Percentiles rank a stretch among this genome's conserved stretches.
Conservation (phyloP, 148 eudicot species). For the Fallopia convolvulus region DNA sequence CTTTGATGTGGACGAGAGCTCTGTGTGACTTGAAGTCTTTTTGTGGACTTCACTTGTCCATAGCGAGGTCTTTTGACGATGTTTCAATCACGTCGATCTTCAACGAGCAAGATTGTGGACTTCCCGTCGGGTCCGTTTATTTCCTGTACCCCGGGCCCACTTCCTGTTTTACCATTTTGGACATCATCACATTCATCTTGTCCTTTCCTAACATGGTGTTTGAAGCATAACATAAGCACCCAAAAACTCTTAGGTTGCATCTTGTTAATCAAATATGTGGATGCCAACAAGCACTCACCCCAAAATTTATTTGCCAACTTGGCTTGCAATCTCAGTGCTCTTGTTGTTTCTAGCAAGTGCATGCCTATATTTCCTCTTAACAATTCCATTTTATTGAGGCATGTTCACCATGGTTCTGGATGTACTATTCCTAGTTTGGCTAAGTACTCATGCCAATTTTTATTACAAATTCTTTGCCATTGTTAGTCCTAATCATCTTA, state of each 20-base stretch:
- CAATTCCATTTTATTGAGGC: neutral
- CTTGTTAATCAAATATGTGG: neutral
- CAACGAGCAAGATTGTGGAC: no score
- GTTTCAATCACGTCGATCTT: no score
- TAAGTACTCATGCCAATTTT: neutral
- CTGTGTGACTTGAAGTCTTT: no score
- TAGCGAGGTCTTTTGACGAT: no score
- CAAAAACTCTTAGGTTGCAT: neutral
- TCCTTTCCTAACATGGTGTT: neutral
- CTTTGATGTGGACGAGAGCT: no score
- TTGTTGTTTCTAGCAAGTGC: neutral
- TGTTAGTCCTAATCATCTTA: neutral
- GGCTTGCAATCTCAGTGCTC: neutral
- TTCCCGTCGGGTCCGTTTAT: no score
- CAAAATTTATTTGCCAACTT: neutral
- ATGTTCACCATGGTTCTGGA: neutral
- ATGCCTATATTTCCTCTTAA: neutral
- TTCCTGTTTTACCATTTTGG: no score
- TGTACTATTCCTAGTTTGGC: neutral
- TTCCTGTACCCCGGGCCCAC: no score
- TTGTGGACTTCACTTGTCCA: no score
- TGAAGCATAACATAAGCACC: neutral
- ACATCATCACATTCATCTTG: no score
- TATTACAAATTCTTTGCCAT: neutral
- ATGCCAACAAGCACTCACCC: neutral